These are phyloP conservation scores for Polytolypa hystricis DNA, from an alignment of 2,329 filamentous ascomycete species.

Conservation along the genomic window DNA sequence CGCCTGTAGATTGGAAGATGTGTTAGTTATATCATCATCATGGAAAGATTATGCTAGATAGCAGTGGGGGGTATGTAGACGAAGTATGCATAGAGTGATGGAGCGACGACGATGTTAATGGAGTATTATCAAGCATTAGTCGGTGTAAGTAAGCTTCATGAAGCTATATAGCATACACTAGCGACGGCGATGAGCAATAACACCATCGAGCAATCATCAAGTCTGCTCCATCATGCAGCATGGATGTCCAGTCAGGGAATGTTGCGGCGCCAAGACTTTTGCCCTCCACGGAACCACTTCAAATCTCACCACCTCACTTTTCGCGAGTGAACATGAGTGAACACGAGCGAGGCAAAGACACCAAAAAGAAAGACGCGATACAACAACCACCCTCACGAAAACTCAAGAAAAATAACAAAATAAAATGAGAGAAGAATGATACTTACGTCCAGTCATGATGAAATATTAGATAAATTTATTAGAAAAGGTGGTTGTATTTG, in stretches of 20 bases:
- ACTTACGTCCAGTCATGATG: constrained; percentile 33
- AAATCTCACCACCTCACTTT: too few relatives aligned
- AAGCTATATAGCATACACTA: too few relatives aligned
- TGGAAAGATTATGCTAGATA: too few relatives aligned
- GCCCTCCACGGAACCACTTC: too few relatives aligned
- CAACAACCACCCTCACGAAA: not conserved
- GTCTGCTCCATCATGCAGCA: too few relatives aligned
- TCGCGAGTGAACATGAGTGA: too few relatives aligned
- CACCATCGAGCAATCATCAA: too few relatives aligned
- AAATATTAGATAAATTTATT: too few relatives aligned
- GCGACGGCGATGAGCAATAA: not conserved
- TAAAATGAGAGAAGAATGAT: constrained; percentile 7
- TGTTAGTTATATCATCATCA: constrained; percentile 35
- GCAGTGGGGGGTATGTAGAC: too few relatives aligned
- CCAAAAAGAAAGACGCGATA: not conserved
- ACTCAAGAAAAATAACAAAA: constrained; percentile 4
- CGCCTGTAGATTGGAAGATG: constrained; percentile 50
- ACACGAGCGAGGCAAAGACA: not conserved
- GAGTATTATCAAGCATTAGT: not conserved
- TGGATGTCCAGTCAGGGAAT: not conserved
- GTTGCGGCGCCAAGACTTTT: not conserved
- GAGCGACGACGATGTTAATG: too few relatives aligned
- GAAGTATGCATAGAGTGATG: too few relatives aligned
- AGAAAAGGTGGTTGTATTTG: constrained; percentile 8
- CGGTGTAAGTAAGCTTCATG: not conserved